phyloP scores from a whole-genome alignment of 2,329 filamentous ascomycete species.

The Pyricularia sp. region DNA sequence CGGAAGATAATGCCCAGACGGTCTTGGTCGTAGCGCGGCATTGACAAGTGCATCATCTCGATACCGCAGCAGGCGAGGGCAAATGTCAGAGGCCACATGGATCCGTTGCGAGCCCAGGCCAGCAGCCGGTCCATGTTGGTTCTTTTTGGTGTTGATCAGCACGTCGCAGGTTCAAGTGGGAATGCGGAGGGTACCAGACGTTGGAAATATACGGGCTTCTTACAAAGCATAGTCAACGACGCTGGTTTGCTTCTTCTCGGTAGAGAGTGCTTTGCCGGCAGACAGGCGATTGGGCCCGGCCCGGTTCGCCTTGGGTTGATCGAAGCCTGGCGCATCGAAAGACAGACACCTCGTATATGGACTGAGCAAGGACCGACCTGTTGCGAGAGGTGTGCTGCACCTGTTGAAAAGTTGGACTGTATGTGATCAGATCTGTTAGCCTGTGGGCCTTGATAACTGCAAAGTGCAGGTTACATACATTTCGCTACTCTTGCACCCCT shows the following conservation, averaged over 20 bases:
- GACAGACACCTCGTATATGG: not conserved
- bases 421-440: not conserved
- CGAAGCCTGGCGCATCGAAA: not conserved
- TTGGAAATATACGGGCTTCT: not conserved
- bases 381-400: not conserved
- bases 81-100: conserved; percentile 85
- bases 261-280: not conserved
- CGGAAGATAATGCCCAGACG: conserved; percentile 83
- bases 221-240: not conserved
- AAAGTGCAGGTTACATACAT: not conserved
- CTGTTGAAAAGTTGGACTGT: not conserved
- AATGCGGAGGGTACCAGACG: not conserved
- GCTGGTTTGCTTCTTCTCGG: not conserved
- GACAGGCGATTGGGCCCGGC: not conserved
- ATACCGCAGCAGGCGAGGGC: conserved; percentile 79
- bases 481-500: not conserved
- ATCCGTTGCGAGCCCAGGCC: conserved; percentile 19
- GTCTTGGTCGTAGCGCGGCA: conserved; percentile 81
- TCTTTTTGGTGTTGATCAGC: not conserved
- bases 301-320: not conserved
- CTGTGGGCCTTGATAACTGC: not conserved
- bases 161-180: not conserved
- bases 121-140: not conserved
- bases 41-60: conserved; percentile 88
- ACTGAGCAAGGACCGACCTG: not conserved